Evolutionary conservation across 495 filamentous ascomycete species (phyloP).

Genomic region (Talaromyces wortmannii): DNA sequence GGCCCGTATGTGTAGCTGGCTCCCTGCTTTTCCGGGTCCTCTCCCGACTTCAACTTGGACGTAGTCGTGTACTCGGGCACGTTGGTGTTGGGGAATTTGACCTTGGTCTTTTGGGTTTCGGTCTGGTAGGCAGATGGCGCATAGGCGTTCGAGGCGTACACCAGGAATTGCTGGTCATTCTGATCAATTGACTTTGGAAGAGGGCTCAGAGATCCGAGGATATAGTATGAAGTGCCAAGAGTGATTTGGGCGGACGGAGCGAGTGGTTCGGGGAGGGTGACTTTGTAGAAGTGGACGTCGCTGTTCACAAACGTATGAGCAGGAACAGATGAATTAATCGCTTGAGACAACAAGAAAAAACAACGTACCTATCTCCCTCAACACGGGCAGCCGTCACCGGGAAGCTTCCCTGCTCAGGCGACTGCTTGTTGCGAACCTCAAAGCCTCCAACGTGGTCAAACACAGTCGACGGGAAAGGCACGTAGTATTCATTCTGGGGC

Average conservation of each 20-base stretch:
- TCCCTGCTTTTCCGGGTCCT: conserved; percentile 76
- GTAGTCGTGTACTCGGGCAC: conserved; percentile 81
- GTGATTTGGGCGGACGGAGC: conserved; percentile 71
- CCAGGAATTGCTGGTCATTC: conserved; percentile 77
- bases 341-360: conserved; percentile 1
- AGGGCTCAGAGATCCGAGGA: conserved; percentile 66
- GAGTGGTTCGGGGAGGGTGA: conserved; percentile 69
- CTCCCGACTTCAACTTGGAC: conserved; percentile 51
- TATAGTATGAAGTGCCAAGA: conserved; percentile 75
- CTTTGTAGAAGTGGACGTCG: conserved; percentile 74
- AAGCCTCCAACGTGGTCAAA: conserved; percentile 73
- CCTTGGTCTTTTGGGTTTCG: conserved; percentile 89
- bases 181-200: conserved; percentile 77
- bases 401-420: conserved; percentile 58
- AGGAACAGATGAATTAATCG: background rate
- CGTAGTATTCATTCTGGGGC: conserved; percentile 80
- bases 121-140: conserved; percentile 74
- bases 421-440: conserved; percentile 88
- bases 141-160: conserved; percentile 78
- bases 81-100: conserved; percentile 75
- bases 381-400: conserved; percentile 50
- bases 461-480: conserved; percentile 72
- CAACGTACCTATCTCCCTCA: conserved; percentile 21
- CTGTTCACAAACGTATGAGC: conserved; percentile 29
- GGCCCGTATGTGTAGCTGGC: conserved; percentile 88